A percentile compares a stretch with the other conserved stretches of the same genome.
phyloP scores from a whole-genome alignment of 2,329 filamentous ascomycete species.

The Thelonectria blattea region DNA sequence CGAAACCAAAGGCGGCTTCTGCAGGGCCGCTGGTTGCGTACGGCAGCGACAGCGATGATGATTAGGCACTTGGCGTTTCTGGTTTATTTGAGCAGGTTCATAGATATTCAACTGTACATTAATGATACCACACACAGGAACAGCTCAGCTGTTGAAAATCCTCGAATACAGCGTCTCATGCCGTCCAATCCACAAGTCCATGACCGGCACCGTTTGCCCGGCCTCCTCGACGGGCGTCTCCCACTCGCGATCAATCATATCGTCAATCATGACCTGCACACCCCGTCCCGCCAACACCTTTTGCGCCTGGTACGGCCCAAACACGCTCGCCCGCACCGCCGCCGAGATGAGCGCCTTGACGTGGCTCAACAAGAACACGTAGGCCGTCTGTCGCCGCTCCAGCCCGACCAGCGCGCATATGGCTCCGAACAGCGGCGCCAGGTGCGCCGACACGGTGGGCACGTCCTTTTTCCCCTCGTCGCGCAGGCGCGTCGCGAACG shows the following conservation, averaged over 20 bases:
- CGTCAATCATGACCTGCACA: constrained; percentile 63
- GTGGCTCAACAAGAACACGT: constrained; percentile 78
- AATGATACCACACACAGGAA: constrained; percentile 42
- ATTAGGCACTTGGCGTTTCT: constrained; percentile 44
- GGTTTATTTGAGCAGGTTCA: constrained; percentile 28
- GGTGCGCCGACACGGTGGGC: constrained; percentile 64
- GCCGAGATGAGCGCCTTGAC: constrained; percentile 78
- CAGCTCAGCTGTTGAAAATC: constrained; percentile 78
- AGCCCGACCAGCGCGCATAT: constrained; percentile 69
- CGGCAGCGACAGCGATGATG: constrained; percentile 84
- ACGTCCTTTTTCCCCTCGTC: constrained; percentile 37
- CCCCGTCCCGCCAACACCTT: constrained; percentile 68
- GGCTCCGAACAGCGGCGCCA: constrained; percentile 74
- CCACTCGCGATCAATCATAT: constrained; percentile 66
- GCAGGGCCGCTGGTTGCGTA: constrained; percentile 84
- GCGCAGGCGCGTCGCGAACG: constrained; percentile 47
- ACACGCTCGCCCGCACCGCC: constrained; percentile 76
- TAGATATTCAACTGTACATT: constrained; percentile 37
- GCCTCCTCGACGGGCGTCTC: constrained; percentile 66
- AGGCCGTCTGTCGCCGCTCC: constrained; percentile 67
- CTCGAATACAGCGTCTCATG: constrained; percentile 85
- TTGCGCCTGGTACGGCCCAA: constrained; percentile 83
- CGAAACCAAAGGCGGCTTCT: constrained; percentile 59
- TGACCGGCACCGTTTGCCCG: constrained; percentile 75
- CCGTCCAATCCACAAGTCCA: constrained; percentile 84